Percentiles rank a stretch among this genome's conserved stretches.
Evolutionary conservation across 2,329 filamentous ascomycete genomes (phyloP).

Genomic region (Cladophialophora yegresii): DNA sequence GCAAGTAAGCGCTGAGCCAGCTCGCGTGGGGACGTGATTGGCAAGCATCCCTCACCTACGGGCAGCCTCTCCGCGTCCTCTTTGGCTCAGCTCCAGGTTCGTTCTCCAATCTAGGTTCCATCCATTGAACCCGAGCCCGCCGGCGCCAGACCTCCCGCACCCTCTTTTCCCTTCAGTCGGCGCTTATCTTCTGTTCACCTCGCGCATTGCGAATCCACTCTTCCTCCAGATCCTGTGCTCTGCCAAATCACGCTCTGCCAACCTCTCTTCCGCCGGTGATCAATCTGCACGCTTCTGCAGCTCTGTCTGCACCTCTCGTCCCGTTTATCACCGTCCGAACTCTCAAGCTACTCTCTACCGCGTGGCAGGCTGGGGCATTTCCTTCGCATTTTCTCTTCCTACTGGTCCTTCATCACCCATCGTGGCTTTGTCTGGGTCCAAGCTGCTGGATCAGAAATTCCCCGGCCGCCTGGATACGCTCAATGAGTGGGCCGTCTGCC

Average conservation of each 20-base stretch:
- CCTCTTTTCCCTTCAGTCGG: slow-evolving; percentile 29
- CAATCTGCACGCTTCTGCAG: slow-evolving; percentile 21
- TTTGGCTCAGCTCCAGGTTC: neutral
- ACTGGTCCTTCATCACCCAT: slow-evolving; percentile 10
- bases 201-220: neutral
- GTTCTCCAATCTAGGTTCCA: neutral
- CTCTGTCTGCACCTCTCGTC: slow-evolving; percentile 14
- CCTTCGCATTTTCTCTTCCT: neutral
- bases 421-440: slow-evolving; percentile 14
- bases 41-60: neutral
- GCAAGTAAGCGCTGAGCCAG: slow-evolving; percentile 18
- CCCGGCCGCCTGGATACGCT: slow-evolving; percentile 20
- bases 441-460: slow-evolving; percentile 31
- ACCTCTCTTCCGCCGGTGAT: slow-evolving; percentile 12
- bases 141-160: slow-evolving; percentile 21
- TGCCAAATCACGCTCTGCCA: slow-evolving; percentile 17
- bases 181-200: slow-evolving; percentile 23
- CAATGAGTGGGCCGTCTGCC: slow-evolving; percentile 7
- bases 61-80: neutral
- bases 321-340: slow-evolving; percentile 23
- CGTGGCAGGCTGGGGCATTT: slow-evolving; percentile 27
- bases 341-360: slow-evolving; percentile 11
- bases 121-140: neutral
- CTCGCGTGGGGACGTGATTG: slow-evolving; percentile 6
- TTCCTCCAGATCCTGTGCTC: neutral